Evolutionary conservation across 2,329 filamentous ascomycete genomes (phyloP).

Genomic region (Colletotrichum trifolii): DNA sequence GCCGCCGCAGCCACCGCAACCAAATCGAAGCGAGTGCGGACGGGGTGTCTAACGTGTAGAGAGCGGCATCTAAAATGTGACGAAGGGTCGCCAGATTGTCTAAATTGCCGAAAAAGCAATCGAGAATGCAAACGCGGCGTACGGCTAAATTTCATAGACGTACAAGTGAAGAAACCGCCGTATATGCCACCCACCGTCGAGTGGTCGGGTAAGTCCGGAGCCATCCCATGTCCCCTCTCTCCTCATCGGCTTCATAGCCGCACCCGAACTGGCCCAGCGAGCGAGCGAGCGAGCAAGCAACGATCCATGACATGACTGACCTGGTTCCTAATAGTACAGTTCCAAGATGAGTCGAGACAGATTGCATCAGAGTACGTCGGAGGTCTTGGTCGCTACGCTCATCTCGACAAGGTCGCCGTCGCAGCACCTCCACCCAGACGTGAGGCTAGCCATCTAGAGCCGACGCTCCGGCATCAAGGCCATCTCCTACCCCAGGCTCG

Average conservation of each 20-base stretch:
- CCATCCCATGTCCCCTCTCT: not conserved
- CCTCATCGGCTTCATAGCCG: constrained; percentile 1
- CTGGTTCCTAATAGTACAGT: constrained; percentile 67
- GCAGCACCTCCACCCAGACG: constrained; percentile 1
- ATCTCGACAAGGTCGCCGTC: constrained; percentile 52
- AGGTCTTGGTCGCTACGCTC: constrained; percentile 78
- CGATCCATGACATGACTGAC: constrained; percentile 1
- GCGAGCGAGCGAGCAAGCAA: not conserved
- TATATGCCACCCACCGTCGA: constrained; percentile 70
- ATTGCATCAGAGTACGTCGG: constrained; percentile 93
- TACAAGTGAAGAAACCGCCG: constrained; percentile 76
- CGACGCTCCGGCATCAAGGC: constrained; percentile 41
- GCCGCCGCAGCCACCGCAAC: constrained; percentile 41
- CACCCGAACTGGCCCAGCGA: too few relatives aligned
- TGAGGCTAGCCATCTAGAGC: constrained; percentile 42
- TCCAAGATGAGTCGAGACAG: constrained; percentile 87
- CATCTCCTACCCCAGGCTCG: constrained; percentile 35
- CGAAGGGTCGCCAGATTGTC: constrained; percentile 71
- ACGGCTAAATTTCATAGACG: constrained; percentile 91
- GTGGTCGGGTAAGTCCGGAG: constrained; percentile 65
- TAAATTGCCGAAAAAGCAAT: constrained; percentile 91
- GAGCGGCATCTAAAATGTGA: constrained; percentile 94
- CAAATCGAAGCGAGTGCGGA: constrained; percentile 88
- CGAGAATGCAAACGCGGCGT: constrained; percentile 87
- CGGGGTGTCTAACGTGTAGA: constrained; percentile 89